A percentile compares a stretch with the other conserved stretches of the same genome.
Evolutionary conservation across 305 asterid genomes (phyloP).

Genomic region (Solanum hybrid): DNA sequence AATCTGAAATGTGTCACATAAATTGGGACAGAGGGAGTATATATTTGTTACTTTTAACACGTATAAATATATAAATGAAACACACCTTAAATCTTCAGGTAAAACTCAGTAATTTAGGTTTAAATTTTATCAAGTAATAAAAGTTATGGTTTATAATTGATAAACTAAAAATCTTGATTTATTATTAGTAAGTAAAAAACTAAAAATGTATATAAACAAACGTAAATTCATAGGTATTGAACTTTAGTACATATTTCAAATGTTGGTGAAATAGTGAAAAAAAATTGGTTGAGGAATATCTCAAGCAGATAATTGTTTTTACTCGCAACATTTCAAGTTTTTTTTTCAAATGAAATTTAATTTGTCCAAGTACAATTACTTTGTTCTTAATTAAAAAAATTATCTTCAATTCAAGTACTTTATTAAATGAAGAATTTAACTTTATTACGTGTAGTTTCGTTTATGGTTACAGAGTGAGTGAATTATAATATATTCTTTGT

Average conservation of each 20-base stretch:
- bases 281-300: background rate
- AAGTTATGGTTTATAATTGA: background rate
- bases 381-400: too few relatives aligned
- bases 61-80: background rate
- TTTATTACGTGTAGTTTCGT: background rate
- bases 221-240: background rate
- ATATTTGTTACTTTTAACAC: background rate
- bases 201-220: background rate
- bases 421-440: background rate
- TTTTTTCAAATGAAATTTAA: background rate
- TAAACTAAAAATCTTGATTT: background rate
- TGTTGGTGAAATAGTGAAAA: background rate
- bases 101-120: background rate
- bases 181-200: background rate
- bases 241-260: background rate
- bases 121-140: background rate
- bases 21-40: too few relatives aligned
- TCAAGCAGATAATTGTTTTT: background rate
- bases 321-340: background rate
- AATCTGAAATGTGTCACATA: too few relatives aligned
- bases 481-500: background rate
- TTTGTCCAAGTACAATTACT: background rate
- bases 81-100: fast-evolving
- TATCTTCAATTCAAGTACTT: background rate
- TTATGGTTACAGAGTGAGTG: background rate